Evolutionary conservation across 441 rosid genomes (phyloP).

Genomic region (Isatis lusitanica): DNA sequence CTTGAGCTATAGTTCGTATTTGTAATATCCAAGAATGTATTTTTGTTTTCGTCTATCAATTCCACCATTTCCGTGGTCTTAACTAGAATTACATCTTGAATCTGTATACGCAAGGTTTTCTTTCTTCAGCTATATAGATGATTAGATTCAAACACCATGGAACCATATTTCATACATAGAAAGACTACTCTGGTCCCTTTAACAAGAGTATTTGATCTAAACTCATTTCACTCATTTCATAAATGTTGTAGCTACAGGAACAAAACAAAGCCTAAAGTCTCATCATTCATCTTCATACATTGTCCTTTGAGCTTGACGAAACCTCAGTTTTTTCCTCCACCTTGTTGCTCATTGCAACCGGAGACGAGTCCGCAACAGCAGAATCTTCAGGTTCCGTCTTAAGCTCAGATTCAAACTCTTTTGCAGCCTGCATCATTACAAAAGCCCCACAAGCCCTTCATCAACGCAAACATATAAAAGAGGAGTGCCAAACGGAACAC

Average conservation of each 20-base stretch:
- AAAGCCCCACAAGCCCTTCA: neutral
- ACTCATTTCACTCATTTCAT: conserved; percentile 21
- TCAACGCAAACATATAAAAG: neutral
- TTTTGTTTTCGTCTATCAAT: neutral
- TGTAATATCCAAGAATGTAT: conserved; percentile 12
- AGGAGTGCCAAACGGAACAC: neutral
- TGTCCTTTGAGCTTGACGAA: conserved; percentile 67
- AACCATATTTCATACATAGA: neutral
- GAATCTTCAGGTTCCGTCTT: conserved; percentile 72
- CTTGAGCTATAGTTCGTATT: conserved; percentile 3
- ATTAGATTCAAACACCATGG: neutral
- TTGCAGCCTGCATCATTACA: conserved; percentile 76
- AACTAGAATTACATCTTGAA: neutral
- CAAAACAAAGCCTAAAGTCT: neutral
- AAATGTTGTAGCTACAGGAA: conserved; percentile 18
- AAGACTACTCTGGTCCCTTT: neutral
- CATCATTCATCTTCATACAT: conserved; percentile 44
- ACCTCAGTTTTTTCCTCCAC: conserved; percentile 52
- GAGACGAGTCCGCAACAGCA: conserved; percentile 44
- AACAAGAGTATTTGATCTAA: conserved; percentile 20
- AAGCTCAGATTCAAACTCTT: conserved; percentile 91
- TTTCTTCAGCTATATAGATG: neutral
- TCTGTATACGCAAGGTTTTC: neutral
- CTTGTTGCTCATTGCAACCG: conserved; percentile 49
- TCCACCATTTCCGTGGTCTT: neutral